Conservation (phyloP, 352 stramenopile species). For the Phytophthora cryptogea region DNA sequence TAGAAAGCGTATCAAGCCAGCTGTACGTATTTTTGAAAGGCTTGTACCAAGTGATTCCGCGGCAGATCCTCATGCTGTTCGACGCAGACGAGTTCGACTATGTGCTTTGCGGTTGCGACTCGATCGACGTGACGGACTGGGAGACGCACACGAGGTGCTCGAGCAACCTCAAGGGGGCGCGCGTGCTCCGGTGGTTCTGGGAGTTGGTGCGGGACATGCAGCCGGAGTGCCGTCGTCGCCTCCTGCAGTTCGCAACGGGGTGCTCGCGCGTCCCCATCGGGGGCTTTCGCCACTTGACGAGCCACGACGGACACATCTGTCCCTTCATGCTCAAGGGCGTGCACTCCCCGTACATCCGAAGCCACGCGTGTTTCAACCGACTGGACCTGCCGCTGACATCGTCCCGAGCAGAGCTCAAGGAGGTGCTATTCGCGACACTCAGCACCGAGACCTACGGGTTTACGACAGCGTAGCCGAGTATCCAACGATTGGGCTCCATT, state of each 20-base stretch:
- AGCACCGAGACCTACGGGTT: slow-evolving; percentile 47
- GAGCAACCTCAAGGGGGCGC: slow-evolving; percentile 32
- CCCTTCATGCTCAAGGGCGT: slow-evolving; percentile 66
- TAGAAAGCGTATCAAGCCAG: slow-evolving; percentile 87
- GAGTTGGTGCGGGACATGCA: slow-evolving; percentile 82
- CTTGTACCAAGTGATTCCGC: slow-evolving; percentile 94
- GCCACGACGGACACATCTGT: slow-evolving; percentile 60
- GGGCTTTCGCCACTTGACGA: slow-evolving; percentile 56
- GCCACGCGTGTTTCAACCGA: slow-evolving; percentile 70
- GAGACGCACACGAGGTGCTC: slow-evolving; percentile 74
- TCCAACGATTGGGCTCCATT: not conserved
- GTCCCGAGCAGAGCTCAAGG: slow-evolving; percentile 48
- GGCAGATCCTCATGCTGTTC: slow-evolving; percentile 92
- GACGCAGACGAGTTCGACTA: slow-evolving; percentile 96
- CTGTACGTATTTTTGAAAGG: slow-evolving; percentile 84
- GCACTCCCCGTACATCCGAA: slow-evolving; percentile 46
- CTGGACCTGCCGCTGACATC: slow-evolving; percentile 93
- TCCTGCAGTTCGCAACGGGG: slow-evolving; percentile 75
- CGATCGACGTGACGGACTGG: slow-evolving; percentile 96
- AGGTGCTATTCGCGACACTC: slow-evolving; percentile 39
- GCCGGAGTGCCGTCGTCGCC: slow-evolving; percentile 48
- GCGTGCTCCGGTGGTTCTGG: slow-evolving; percentile 58
- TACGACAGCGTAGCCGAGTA: slow-evolving; percentile 34
- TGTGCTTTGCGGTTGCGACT: slow-evolving; percentile 91
- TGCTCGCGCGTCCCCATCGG: slow-evolving; percentile 65